These are phyloP conservation scores for Aphanomyces euteiches DNA, from an alignment of 352 stramenopile species.

Conservation along the genomic window DNA sequence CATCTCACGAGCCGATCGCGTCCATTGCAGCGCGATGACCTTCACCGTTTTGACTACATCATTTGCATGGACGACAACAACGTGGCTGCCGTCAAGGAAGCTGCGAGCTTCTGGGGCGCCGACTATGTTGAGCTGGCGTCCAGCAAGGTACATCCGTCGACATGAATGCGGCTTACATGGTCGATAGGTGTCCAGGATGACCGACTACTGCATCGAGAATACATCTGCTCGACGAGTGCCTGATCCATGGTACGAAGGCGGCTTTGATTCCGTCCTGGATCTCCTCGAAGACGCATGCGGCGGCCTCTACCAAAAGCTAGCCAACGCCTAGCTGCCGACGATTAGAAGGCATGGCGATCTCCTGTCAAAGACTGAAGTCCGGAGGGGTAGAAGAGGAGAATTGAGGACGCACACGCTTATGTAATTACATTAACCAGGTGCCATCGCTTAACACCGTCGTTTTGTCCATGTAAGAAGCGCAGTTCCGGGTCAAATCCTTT, in stretches of 20 bases:
- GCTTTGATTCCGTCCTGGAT: slow-evolving; percentile 86
- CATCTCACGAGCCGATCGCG: slow-evolving; percentile 72
- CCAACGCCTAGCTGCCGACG: no score
- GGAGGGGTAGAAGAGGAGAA: not conserved
- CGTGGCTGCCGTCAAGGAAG: slow-evolving; percentile 71
- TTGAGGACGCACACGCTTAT: not conserved
- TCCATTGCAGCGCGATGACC: slow-evolving; percentile 60
- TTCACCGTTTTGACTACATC: slow-evolving; percentile 85
- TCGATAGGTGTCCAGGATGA: slow-evolving; percentile 79
- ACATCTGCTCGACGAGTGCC: slow-evolving; percentile 56
- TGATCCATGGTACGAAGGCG: slow-evolving; percentile 85
- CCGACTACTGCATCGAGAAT: slow-evolving; percentile 70
- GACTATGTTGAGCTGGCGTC: slow-evolving; percentile 47
- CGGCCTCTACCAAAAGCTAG: slow-evolving; percentile 64
- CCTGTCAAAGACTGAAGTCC: no score
- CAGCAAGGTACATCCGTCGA: slow-evolving; percentile 41
- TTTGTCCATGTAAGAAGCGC: slow-evolving; percentile 80
- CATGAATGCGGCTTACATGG: not conserved
- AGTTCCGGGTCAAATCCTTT: slow-evolving; percentile 27
- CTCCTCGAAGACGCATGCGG: slow-evolving; percentile 83
- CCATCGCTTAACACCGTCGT: slow-evolving; percentile 91
- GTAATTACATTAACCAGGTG: slow-evolving; percentile 87
- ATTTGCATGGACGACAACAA: slow-evolving; percentile 89
- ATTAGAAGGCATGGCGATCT: no score
- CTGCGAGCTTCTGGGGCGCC: slow-evolving; percentile 70